Base-by-base conservation (phyloP, 1,139 yeast species). In the Blastobotrys aristatus region DNA sequence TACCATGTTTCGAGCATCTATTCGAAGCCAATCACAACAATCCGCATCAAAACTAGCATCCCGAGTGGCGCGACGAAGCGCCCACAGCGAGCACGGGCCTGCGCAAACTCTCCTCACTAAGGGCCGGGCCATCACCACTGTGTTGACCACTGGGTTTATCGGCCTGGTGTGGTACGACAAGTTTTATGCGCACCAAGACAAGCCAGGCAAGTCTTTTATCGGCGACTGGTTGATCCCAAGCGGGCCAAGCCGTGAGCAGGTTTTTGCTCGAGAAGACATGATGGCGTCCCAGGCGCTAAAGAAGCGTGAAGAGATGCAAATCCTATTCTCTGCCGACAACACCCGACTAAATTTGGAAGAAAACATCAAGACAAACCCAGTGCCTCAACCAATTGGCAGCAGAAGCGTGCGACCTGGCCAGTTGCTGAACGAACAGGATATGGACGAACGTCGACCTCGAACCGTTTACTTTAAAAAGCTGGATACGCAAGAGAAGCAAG, bases 171-270 rank as follows among this genome's bases (percentile, higher is more conserved):
- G 56, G 50, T 59, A 57, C 50, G 65, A 61, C 53, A 49, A 52
- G 33, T 49, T 54, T 48, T 55, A 53, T 49, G 52, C 59, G 39
- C 49, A 52, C 3, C 43, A 39, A 7, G 37, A 46, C 20, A 38
- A 47, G 22, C 48, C 51, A 13, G 54, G 55, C 44, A 57, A 57
- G 47, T 57, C 63, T 11, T 35, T 54, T 4, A 49, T 61, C 44
- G 64, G 64, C 30, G 59, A 61, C 52, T 51, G 55, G 57, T 51
- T 60, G 40, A 54, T 55, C 43, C 60, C 61, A 22, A 32, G 46
- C 29, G 44, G 44, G 22, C 57, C 52, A 17, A 48, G 52, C 30
- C 32, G 48, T 14, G 55, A 56, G 31, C 32, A 48, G 26, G 44
- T 44, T 13, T 35, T 36, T 37, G 52, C 53, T 21, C 53, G 49